Conservation (phyloP, 164 flowering plant genomes). For the Dillenia suffruticosa region DNA sequence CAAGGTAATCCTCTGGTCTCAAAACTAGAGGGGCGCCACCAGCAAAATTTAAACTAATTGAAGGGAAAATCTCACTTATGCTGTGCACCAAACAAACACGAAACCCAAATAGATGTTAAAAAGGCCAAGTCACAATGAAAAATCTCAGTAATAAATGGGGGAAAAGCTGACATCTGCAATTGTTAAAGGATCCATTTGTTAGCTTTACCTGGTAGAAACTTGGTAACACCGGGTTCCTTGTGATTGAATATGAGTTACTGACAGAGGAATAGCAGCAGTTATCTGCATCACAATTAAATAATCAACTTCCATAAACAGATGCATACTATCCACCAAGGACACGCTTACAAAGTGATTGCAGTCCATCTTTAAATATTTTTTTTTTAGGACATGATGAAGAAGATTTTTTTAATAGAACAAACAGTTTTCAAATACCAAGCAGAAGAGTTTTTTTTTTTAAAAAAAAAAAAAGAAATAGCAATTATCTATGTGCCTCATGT, state of each 20-base stretch:
- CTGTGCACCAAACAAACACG: constrained; percentile 30
- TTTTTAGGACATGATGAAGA: no score
- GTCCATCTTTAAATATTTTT: no score
- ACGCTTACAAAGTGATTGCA: no score
- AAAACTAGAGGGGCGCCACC: constrained; percentile 76
- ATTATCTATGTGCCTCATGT: no score
- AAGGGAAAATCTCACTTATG: constrained; percentile 59
- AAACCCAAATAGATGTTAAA: neutral
- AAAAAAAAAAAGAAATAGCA: no score
- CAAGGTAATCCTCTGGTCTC: constrained; percentile 76
- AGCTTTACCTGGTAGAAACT: constrained; percentile 45
- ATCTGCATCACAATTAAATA: constrained; percentile 39
- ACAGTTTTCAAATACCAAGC: no score
- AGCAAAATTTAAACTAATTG: constrained; percentile 69
- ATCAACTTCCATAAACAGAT: neutral
- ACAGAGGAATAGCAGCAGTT: constrained; percentile 39
- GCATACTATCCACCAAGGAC: no score
- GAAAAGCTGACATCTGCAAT: no score
- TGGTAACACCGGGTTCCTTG: constrained; percentile 69
- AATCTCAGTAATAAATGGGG: no score
- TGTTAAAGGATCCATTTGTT: no score
- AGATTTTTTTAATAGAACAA: no score
- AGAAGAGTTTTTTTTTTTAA: no score
- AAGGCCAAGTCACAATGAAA: neutral
- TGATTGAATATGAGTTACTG: constrained; percentile 33